Base-by-base conservation (phyloP, 176 grass and related monocot genomes). In the Zea luxurians region DNA sequence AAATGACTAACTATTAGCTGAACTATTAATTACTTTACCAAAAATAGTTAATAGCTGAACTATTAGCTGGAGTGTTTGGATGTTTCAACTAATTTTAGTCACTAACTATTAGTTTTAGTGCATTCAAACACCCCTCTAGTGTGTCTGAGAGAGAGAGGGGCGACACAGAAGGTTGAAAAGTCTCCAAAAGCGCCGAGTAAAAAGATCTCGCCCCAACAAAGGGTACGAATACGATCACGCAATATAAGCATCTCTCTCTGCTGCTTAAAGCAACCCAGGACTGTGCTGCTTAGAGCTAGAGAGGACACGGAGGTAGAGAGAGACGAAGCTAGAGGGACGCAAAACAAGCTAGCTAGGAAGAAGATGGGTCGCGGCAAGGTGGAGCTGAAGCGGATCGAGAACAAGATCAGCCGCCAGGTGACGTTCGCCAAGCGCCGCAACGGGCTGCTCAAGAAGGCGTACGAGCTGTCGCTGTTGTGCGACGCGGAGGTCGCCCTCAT, bases 361-460 rank as follows among this genome's bases (percentile, higher is more conserved):
- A 76, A 74, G 80, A 93, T 94, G 91, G 88, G 88, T 38, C 84
- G 94, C 13, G 94, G 94, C 27, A 97, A 86, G 82, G 93, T 97
- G 74, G 90, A 93, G 91, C 80, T 97, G 88, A 90, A 84, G 82
- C 79, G 93, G 81, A 93, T 97, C 53, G 90, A 97, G 90, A 93
- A 97, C 88, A 97, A 97, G 90, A 93, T 93, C 58, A 97, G 89
- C 86, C 73, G 88, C 53, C 93, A 97, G 90, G 93, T 97, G 74
- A 93, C 90, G 7, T 93, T 97, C 85, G 86, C 93, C 17, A 97
- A 97, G 90, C 86, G 93, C 64, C 70, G 90, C 66, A 93, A 93
- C 63, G 93, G 93, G 6, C 84, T 97, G 61, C 89, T 97, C 57
- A 97, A 97, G 88, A 97, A 97, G 86, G 90, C 93, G 1, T 93